phyloP scores from a whole-genome alignment of 2,329 filamentous ascomycete genomes.

The Cladosporium sp. region DNA sequence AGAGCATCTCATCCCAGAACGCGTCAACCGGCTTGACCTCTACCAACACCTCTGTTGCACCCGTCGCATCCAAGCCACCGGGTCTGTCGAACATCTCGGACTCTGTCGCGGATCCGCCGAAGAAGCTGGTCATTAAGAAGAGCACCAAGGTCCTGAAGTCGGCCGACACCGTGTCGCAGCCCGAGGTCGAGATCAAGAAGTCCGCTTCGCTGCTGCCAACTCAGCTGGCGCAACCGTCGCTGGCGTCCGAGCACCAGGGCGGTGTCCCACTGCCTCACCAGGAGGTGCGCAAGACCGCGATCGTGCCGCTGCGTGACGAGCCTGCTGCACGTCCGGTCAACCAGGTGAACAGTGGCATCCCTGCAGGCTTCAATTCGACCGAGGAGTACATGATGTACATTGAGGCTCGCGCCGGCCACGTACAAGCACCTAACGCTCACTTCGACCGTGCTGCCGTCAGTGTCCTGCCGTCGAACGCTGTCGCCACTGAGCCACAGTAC shows the following conservation, averaged over 20 bases:
- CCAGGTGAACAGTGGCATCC: constrained; percentile 1
- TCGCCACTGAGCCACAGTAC: constrained; percentile 17
- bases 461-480: constrained; percentile 8
- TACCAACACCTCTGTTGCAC: constrained; percentile 30
- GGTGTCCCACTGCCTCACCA: constrained; percentile 17
- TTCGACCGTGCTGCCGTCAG: constrained; percentile 2
- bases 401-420: background rate
- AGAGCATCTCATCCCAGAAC: constrained; percentile 35
- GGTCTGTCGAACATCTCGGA: constrained; percentile 8
- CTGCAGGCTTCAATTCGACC: background rate
- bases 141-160: constrained; percentile 31
- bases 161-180: constrained; percentile 12
- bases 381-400: constrained; percentile 14
- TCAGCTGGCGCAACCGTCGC: background rate
- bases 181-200: constrained; percentile 8
- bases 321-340: constrained; percentile 14
- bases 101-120: constrained; percentile 17
- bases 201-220: background rate
- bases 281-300: constrained; percentile 25
- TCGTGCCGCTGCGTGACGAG: constrained; percentile 27
- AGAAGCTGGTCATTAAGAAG: constrained; percentile 31
- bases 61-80: constrained; percentile 24
- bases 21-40: constrained; percentile 19
- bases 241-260: background rate
- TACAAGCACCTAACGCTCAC: background rate